Base-by-base conservation (phyloP, 2,329 filamentous ascomycete genomes). In the Fusarium austroafricanum region DNA sequence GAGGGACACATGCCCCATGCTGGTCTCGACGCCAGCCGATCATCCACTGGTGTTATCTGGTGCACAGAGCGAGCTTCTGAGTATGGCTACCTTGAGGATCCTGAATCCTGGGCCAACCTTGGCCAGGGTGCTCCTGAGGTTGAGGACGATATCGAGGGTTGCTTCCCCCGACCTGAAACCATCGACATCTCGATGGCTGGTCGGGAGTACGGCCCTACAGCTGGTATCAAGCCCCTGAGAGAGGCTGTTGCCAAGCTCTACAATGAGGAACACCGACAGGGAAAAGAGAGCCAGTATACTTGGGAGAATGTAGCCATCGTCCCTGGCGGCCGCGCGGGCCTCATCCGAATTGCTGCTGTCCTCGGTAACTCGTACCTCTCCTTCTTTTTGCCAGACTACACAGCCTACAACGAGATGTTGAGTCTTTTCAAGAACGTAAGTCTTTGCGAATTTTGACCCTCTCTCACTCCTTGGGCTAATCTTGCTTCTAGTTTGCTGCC, bases 301-400 rank as follows among this genome's bases (percentile, higher is more conserved):
- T 97, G 93, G 92, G 95, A 98, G 84, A 98, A 98, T 79, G 95
- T 97, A 18, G 94, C 92, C 78, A 97, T 98, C 77, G 95, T 98
- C 5, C 95, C 95, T 44, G 94, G 94, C 79, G 95, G 95, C 38
- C 89, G 95, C 73, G 95, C 95, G 33, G 95, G 95, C 47, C 83
- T 98, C 80, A 97, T 97, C 78, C 89, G 95, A 73, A 97, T 98
- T 77, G 95, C 95, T 20, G 95, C 95, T 51, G 94, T 98, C 8
- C 82, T 98, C 72, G 95, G 95, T 68, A 97, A 97, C 78, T 90
- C 94, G 55, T 97, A 97, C 76, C 85, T 97, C 67, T 93, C 91
- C 40, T 97, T 97, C 86, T 97, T 97, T 81, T 92, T 97, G 76
- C 93, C 93, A 44, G 92, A 97, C 79, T 97, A 97, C 82, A 97